Percentiles rank a stretch among this genome's conserved stretches.
These are phyloP conservation scores for Lactarius tabidus DNA, from an alignment of 768 basidiomycete genomes.

Conservation along the genomic window DNA sequence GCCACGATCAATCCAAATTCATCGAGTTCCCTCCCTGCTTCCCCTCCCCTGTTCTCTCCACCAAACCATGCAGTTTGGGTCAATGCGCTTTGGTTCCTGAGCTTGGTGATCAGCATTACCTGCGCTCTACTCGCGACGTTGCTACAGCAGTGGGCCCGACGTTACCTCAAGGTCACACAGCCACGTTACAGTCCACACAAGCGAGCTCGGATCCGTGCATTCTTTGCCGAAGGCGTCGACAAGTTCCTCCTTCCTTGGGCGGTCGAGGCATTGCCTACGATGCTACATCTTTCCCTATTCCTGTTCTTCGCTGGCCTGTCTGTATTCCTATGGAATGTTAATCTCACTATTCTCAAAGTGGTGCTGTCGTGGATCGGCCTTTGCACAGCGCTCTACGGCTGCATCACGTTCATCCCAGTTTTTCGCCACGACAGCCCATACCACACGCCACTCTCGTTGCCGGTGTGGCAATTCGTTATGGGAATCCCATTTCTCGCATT, in stretches of 20 bases:
- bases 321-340: neutral
- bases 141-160: neutral
- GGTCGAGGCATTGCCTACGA: neutral
- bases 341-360: neutral
- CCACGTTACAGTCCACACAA: neutral
- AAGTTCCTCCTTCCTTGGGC: neutral
- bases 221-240: neutral
- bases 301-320: neutral
- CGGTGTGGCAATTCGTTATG: neutral
- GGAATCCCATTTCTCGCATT: neutral
- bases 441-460: neutral
- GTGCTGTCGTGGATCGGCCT: neutral
- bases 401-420: neutral
- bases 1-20: neutral
- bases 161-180: neutral
- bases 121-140: neutral
- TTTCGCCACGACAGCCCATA: neutral
- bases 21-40: neutral
- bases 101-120: neutral
- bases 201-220: neutral
- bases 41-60: neutral
- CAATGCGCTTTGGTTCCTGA: neutral
- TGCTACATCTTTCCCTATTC: neutral
- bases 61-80: neutral
- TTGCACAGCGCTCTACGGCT: neutral